Percentiles rank a stretch among this genome's conserved stretches.
Evolutionary conservation across 208 protist species (phyloP).

Genomic region (Trypanosoma scelopori): DNA sequence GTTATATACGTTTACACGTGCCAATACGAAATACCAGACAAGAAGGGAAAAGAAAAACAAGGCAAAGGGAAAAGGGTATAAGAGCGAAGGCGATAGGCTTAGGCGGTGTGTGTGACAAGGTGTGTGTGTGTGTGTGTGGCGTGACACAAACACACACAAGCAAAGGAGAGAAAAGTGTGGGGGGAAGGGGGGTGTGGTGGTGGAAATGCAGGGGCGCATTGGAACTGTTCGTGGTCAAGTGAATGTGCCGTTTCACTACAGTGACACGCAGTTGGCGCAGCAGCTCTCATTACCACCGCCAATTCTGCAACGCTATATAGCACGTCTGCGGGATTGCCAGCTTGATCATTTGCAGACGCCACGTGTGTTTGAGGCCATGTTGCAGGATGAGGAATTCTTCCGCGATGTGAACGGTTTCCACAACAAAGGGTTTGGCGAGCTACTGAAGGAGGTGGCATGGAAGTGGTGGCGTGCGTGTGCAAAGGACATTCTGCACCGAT

Average conservation of each 20-base stretch:
- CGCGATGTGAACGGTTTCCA: conserved; percentile 52
- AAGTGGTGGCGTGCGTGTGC: conserved; percentile 57
- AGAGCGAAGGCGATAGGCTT: background rate
- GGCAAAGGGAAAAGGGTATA: background rate
- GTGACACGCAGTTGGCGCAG: conserved; percentile 18
- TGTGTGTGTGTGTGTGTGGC: too few species aligned
- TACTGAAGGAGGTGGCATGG: conserved; percentile 47
- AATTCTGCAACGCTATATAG: conserved; percentile 15
- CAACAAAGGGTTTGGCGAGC: conserved; percentile 42
- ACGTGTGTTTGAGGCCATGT: conserved; percentile 51
- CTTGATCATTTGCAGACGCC: conserved; percentile 10
- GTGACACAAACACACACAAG: too few species aligned
- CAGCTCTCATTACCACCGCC: conserved; percentile 23
- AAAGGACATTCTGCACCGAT: conserved; percentile 37
- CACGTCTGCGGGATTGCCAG: conserved; percentile 16
- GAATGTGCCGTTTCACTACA: conserved; percentile 7
- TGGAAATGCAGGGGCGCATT: conserved; percentile 16
- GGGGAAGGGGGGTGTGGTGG: background rate
- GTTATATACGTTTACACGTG: too few species aligned
- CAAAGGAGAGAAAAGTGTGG: background rate
- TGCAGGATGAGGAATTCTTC: conserved; percentile 67
- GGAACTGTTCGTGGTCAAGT: conserved; percentile 9
- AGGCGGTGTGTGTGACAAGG: too few species aligned
- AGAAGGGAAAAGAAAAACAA: conserved; percentile 7
- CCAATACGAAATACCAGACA: background rate